Evolutionary conservation across 208 protist species (phyloP), one percentile per base, ranked within the genome.

Genomic region (Crithidia mellificae): DNA sequence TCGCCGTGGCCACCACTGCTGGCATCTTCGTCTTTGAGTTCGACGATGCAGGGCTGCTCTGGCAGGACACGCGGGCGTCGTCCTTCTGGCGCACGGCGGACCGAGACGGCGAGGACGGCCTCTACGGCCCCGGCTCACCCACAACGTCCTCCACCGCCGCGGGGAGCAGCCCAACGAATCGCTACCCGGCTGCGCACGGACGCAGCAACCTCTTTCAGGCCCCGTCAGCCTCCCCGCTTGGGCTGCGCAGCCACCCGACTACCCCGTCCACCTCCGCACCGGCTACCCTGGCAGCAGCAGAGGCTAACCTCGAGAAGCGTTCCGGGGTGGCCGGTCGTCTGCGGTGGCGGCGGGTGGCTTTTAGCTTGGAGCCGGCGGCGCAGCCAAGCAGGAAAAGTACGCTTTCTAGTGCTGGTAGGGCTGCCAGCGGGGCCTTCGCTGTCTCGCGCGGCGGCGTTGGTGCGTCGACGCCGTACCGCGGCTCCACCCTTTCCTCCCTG

Each of bases 1-100:
- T 90, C 11, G 77, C 75, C 5, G 78, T 90, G 22, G 78, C 78
- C 15, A 90, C 80, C 17, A 67, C 68, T 20, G 49, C 17, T 9
- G 74, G 74, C 17, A 55, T 86, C 22, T 73, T 79, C 36, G 25
- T 90, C 3, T 82, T 80, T 22, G 84, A 85, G 66, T 51, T 81
- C 30, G 80, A 90, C 47, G 80, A 84, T 25, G 41, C 59, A 4
- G 80, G 74, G n/a, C 27, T 61, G 64, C 67, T 80, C 38, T 83
- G 76, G 76, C 46, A 61, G 14, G 61, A 80, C 59, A 66, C 70
- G 2, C 36, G 46, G 25, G 38, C 50, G 24, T 27, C 63, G 6
- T 64, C 51, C 32, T 74, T 58, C 14, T 72, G 44, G 68, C 52
- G 53, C 57, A 57, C 54, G 12, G 44, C 59, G 19, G 66, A 34